These are phyloP conservation scores for Beta corolliflora DNA, from an alignment of 179 eudicot genomes.

Conservation along the genomic window DNA sequence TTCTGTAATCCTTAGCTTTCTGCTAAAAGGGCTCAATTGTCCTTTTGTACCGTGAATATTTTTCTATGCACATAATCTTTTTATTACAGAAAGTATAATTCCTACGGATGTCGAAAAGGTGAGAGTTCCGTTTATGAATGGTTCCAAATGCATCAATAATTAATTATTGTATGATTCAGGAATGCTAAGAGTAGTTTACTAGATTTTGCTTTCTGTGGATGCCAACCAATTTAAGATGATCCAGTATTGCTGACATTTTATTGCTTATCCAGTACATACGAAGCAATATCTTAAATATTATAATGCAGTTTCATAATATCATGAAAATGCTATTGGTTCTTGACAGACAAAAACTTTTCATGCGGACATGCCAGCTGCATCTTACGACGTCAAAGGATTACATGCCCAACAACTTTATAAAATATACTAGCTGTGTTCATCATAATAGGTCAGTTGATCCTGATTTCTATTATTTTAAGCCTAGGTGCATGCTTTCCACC, in stretches of 20 bases:
- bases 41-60: background rate
- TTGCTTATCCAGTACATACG: background rate
- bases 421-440: background rate
- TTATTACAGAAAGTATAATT: too few species aligned
- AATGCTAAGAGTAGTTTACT: too few species aligned
- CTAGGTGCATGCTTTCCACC: background rate
- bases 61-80: too few species aligned
- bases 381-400: background rate
- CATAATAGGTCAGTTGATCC: background rate
- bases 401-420: background rate
- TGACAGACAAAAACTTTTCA: background rate
- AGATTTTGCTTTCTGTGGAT: too few species aligned
- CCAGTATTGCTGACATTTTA: background rate
- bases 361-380: background rate
- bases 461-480: background rate
- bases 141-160: too few species aligned
- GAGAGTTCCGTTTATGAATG: too few species aligned
- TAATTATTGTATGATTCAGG: too few species aligned
- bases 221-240: background rate
- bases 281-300: background rate
- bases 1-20: background rate
- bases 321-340: background rate
- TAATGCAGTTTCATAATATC: background rate
- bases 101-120: too few species aligned
- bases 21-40: background rate